These are phyloP conservation scores for Cyberlindnera mycetangii DNA, from an alignment of 805 yeast species.

Conservation along the genomic window DNA sequence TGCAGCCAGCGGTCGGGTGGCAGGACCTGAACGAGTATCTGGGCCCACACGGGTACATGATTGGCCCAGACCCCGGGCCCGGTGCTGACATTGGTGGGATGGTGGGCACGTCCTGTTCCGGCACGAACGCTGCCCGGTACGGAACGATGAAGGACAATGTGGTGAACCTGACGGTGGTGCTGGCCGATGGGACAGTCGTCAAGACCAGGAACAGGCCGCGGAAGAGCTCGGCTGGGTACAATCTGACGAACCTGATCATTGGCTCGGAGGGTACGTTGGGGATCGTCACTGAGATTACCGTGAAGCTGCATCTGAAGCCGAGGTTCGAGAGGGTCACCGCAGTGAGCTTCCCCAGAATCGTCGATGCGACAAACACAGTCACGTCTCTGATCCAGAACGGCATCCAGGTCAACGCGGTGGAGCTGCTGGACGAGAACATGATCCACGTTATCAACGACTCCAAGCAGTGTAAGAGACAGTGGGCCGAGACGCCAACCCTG, in stretches of 20 bases:
- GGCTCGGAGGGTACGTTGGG: slow-evolving; percentile 82
- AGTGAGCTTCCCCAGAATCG: slow-evolving; percentile 64
- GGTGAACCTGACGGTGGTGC: slow-evolving; percentile 62
- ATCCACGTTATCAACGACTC: slow-evolving; percentile 60
- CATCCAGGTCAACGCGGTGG: slow-evolving; percentile 66
- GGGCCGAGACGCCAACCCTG: slow-evolving; percentile 56
- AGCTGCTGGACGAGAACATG: slow-evolving; percentile 66
- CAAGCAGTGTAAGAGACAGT: slow-evolving; percentile 48
- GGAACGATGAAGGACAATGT: slow-evolving; percentile 81
- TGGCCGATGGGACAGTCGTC: slow-evolving; percentile 73
- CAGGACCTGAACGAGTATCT: slow-evolving; percentile 56
- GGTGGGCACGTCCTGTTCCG: slow-evolving; percentile 76
- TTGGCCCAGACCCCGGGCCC: slow-evolving; percentile 78
- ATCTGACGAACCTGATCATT: slow-evolving; percentile 62
- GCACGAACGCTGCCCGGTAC: slow-evolving; percentile 70
- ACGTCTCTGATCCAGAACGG: slow-evolving; percentile 58
- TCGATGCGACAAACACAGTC: slow-evolving; percentile 69
- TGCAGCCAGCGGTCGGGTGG: slow-evolving; percentile 80
- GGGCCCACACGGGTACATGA: slow-evolving; percentile 44
- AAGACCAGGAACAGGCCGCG: slow-evolving; percentile 72
- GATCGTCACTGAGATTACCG: slow-evolving; percentile 70
- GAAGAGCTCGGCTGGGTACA: slow-evolving; percentile 67
- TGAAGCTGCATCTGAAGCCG: slow-evolving; percentile 66
- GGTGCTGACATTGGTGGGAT: slow-evolving; percentile 78
- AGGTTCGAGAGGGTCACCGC: slow-evolving; percentile 60